Evolutionary conservation across 352 stramenopile genomes (phyloP), one percentile per base, ranked within the genome.

Genomic region (Stramenopiles sp.): DNA sequence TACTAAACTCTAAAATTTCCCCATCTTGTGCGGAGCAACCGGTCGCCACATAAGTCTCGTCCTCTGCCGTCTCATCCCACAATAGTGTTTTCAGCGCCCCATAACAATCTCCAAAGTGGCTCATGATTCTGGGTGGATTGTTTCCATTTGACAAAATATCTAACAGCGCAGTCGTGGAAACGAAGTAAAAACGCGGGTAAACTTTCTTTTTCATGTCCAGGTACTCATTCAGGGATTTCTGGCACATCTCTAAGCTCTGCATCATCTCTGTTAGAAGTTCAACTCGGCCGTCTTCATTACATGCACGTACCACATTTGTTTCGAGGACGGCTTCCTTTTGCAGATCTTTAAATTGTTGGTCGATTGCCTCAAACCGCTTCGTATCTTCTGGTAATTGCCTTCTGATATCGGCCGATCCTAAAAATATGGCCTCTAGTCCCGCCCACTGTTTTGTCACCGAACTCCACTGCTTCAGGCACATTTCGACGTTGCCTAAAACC

Each of bases 61-160:
- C 77, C 78, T 89, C 89, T 36, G 92, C 81, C 25, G 86, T 92
- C 73, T 81, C 82, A n/a, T 79, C 74, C 84, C 63, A 86, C 79
- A 82, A 89, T 87, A 1, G 81, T 84, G 77, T 73, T 92, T 82
- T 93, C 1, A 98, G 81, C 6, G 93, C 94, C 80, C 97, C 94
- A 76, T 97, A 98, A 83, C 94, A 98, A 81, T 97, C 92, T 6
- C 90, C 89, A 2, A 98, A 82, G 78, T 97, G 97, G 12, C 89
- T 89, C 88, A 97, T 95, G 81, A 98, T 97, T 81, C 97, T 96
- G 77, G 93, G 93, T 0, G 94, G 93, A 76, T 97, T 97, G 77
- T 92, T 92, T 49, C 87, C 87, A n/a, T 92, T 92, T 2, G 84
- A 90, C 0, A 92, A 75, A 68, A 92, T 92, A 77, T 92, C 87